Evolutionary conservation across 2,329 filamentous ascomycete species (phyloP), one percentile per base, ranked within the genome.

Genomic region (Scedosporium aurantiacum): DNA sequence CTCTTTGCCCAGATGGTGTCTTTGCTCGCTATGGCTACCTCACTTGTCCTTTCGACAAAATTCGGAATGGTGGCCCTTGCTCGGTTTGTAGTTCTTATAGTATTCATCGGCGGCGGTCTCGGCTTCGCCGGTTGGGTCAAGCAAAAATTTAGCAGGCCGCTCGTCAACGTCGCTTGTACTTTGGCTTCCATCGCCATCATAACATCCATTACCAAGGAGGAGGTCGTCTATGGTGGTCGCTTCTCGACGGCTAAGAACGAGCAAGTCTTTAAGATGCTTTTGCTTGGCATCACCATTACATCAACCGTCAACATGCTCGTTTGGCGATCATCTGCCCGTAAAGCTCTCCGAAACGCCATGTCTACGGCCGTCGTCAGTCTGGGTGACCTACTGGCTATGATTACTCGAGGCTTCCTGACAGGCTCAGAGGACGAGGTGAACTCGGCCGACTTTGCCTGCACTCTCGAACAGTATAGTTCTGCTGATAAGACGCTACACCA

Each of bases 51-150:
- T 65, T 88, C 87, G 60, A 80, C 82, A 14, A 79, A 83, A 3
- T 75, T 88, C 45, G 79, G 88, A 61, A 76, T 88, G 61, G 82
- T 90, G 25, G 76, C 83, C 7, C 72, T 94, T 6, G 91, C 91
- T 0, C 90, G 96, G 74, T 82, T 82, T 1, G 77, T 96, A 55
- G 88, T 97, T 27, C 77, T 97, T 47, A 74, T 94, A 45, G 75
- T 96, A 5, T 97, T 95, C 69, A 87, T 92, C 64, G 92, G 91
- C 23, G 91, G 88, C 25, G 91, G 90, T 0, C 78, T 97, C 58
- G 93, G 93, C 0, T 88, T 96, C 66, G 82, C 97, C 28, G 92
- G 89, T 52, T 95, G 90, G 91, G 83, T 88, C 61, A 95, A 95
- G 74, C 89, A 93, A 70, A 86, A 79, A 67, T 79, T 90, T 63